Conservation (phyloP, 441 rosid genomes). For the Pelargonium citronellum region DNA sequence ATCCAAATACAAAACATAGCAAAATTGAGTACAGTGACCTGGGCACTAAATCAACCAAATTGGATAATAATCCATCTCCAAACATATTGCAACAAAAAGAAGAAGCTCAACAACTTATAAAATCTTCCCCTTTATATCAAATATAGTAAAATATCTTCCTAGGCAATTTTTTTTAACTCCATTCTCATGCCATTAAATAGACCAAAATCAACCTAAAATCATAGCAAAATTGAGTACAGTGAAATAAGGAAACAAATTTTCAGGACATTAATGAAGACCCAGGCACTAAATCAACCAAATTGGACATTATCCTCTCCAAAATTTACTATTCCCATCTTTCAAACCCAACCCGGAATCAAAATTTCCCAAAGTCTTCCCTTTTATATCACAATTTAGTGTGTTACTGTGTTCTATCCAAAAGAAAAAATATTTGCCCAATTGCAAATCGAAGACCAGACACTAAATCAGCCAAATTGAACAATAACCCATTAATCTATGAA, state of each 20-base stretch:
- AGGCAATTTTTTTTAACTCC: not conserved
- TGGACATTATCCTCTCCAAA: not conserved
- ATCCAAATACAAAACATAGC: too few species aligned
- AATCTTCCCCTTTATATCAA: not conserved
- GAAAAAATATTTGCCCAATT: too few species aligned
- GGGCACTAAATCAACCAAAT: too few species aligned
- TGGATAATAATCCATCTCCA: conserved; percentile 55
- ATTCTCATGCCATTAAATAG: conserved; percentile 18
- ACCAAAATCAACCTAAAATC: not conserved
- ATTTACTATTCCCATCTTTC: too few species aligned
- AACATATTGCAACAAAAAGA: conserved; percentile 2
- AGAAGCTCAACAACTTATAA: conserved; percentile 14
- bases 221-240: not conserved
- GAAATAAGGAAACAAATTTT: not conserved
- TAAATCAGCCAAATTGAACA: too few species aligned
- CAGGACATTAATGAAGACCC: not conserved
- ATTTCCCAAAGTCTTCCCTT: not conserved
- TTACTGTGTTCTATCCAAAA: too few species aligned
- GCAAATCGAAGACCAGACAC: too few species aligned
- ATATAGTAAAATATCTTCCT: not conserved
- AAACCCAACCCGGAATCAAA: not conserved
- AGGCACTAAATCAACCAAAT: not conserved
- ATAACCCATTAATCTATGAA: conserved; percentile 28
- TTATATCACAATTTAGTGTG: too few species aligned
- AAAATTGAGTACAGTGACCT: too few species aligned